Base-by-base conservation (phyloP, 2,329 filamentous ascomycete species). In the Paecilomyces sp. region DNA sequence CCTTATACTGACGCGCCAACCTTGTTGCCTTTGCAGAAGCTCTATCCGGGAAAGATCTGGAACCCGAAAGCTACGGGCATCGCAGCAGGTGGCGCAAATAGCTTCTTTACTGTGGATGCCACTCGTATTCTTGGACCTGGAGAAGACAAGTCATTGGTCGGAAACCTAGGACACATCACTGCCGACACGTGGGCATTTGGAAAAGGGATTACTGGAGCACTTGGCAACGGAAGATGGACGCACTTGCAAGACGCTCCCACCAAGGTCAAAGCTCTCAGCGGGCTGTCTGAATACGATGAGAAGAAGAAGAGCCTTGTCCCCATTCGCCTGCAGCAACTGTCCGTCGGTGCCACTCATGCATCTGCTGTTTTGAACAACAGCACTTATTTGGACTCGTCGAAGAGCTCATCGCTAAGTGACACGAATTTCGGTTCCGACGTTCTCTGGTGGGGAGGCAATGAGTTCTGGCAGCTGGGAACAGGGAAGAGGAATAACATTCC, bases 361-460 rank as follows among this genome's bases (percentile, higher is more conserved):
- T 85, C 90, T 0, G 93, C 91, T 1, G 82, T 94, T 9, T 87
- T 97, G 85, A 83, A 87, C 69, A 97, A 97, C 70, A 84, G 89
- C 31, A 90, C 90, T 0, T 81, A 86, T 57, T 81, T 92, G 5
- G 77, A 80, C 15, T 82, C 87, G 67, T 62, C 75, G 71, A 58
- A 79, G 67, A 73, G 74, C 62, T 67, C 73, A 15, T 81, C 82
- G 1, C 78, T 84, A 50, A 88, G 90, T 64, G 89, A 92, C 68
- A 91, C 87, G 1, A 65, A 94, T 71, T 96, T 88, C 85, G 94
- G 94, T 55, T 86, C 89, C 3, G 94, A 97, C 71, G 87, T 92
- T 31, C 74, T 97, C 1, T 95, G 91, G 80, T 99, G 92, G 91
- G 94, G 94, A 62, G 91, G 91, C 57, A 99, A 97, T 69, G 92